Conservation (phyloP, 1,139 yeast genomes). For the Geotrichum australiense region DNA sequence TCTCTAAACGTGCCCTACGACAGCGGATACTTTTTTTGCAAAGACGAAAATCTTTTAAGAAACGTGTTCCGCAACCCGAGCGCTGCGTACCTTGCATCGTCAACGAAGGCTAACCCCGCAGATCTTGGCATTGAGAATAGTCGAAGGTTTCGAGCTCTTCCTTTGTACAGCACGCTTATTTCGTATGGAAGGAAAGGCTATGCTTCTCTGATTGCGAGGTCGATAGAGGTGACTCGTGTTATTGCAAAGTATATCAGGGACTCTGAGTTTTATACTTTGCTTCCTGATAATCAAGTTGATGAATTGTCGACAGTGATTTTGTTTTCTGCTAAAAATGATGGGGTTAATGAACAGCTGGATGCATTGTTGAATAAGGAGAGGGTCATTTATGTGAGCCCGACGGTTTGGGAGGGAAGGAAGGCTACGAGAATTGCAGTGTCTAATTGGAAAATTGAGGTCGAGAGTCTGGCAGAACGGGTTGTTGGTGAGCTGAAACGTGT, state of each 20-base stretch:
- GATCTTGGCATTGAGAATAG: constrained; percentile 28
- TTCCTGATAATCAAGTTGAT: constrained; percentile 18
- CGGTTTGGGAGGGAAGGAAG: constrained; percentile 22
- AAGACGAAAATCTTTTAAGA: constrained; percentile 17
- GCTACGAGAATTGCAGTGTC: constrained; percentile 28
- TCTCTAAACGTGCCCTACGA: constrained; percentile 30
- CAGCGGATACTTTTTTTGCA: constrained; percentile 26
- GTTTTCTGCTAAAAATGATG: constrained; percentile 21
- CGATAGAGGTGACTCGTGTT: constrained; percentile 21
- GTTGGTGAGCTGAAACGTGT: constrained; percentile 18
- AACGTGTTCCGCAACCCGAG: constrained; percentile 26
- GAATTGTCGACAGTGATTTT: constrained; percentile 24
- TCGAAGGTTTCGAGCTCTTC: constrained; percentile 27
- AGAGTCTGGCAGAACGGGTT: constrained; percentile 14
- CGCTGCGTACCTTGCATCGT: constrained; percentile 25
- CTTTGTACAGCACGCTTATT: constrained; percentile 24
- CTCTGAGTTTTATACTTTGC: constrained; percentile 20
- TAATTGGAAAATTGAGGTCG: constrained; percentile 24
- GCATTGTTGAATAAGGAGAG: constrained; percentile 20
- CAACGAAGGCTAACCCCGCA: constrained; percentile 19
- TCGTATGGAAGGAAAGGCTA: constrained; percentile 27
- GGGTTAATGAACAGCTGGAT: constrained; percentile 17
- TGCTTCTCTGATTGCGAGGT: constrained; percentile 20
- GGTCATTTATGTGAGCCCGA: constrained; percentile 23
- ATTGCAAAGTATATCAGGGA: constrained; percentile 21